Evolutionary conservation across 768 basidiomycete genomes (phyloP).

Genomic region (Porpolomopsis calyptriformis): DNA sequence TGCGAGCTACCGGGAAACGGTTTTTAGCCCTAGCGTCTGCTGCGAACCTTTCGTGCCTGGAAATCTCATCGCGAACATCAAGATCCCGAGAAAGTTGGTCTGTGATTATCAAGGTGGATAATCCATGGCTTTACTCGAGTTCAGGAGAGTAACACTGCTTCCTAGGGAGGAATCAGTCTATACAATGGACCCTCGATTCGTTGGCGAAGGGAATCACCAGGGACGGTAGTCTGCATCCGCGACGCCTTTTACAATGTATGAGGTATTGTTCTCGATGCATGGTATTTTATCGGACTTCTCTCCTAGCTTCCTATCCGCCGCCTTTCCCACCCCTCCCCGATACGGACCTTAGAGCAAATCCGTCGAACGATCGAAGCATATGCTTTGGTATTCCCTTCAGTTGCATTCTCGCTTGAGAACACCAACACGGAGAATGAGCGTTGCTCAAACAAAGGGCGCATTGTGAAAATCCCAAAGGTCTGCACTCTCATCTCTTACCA

Average conservation of each 20-base stretch:
- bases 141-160: background rate
- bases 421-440: conserved; percentile 28
- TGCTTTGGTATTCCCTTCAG: conserved; percentile 61
- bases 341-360: conserved; percentile 54
- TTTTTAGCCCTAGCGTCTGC: conserved; percentile 70
- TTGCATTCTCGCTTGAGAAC: conserved; percentile 61
- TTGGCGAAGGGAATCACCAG: conserved; percentile 61
- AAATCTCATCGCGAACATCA: conserved; percentile 69
- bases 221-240: conserved; percentile 74
- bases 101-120: conserved; percentile 63
- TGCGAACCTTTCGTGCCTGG: conserved; percentile 67
- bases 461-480: conserved; percentile 62
- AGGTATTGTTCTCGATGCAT: conserved; percentile 8
- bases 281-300: conserved; percentile 6
- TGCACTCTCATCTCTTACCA: background rate
- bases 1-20: background rate
- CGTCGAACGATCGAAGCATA: conserved; percentile 63
- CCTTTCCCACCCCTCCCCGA: conserved; percentile 49
- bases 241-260: conserved; percentile 86
- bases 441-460: conserved; percentile 29
- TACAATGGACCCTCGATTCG: conserved; percentile 67
- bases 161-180: conserved; percentile 52
- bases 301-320: conserved; percentile 72
- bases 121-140: background rate
- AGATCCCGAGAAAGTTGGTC: conserved; percentile 60